Evolutionary conservation across 805 yeast species (phyloP), one percentile per base, ranked within the genome.

Genomic region (Komagataella pastoris): DNA sequence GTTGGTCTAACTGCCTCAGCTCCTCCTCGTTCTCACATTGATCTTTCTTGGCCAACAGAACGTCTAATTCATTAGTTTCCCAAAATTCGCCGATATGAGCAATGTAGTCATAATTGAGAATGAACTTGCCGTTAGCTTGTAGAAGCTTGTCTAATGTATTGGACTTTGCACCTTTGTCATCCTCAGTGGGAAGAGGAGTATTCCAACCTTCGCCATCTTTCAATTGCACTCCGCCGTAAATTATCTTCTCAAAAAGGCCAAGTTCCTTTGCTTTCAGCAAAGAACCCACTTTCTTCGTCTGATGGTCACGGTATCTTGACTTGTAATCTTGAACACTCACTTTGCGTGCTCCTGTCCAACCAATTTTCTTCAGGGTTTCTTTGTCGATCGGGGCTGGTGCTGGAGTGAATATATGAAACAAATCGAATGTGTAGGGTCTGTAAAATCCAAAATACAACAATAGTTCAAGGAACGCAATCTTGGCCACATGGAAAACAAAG

Each of bases 261-360:
- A 76, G 70, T 62, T 79, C 79, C 64, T 80, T 84, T 7, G 97
- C 96, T 60, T 78, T 76, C 50, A 88, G 77, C 59, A 87, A 72
- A 21, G 88, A 87, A 53, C 96, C 97, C 57, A 72, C 77, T 59
- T 77, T 73, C 57, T 80, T 76, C 62, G 85, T 78, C 60, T 76
- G 75, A 58, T 67, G 69, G 50, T 81, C 79, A 60, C 91, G 80
- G 73, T 80, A 84, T 59, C 69, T 73, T 55, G 81, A 84, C 60
- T 77, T 78, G 74, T 83, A 91, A 56, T 80, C 88, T 45, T 79
- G 84, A 24, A 79, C 69, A 18, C 83, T 75, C 12, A 84, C 84
- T 58, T 82, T 81, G 65, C 82, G 84, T 21, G 93, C 76, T 51
- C 97, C 96, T n/a, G 97, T 88, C 98, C 98, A 93, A 49, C 98